Conservation (phyloP, 768 basidiomycete genomes). For the Trametes villosa region DNA sequence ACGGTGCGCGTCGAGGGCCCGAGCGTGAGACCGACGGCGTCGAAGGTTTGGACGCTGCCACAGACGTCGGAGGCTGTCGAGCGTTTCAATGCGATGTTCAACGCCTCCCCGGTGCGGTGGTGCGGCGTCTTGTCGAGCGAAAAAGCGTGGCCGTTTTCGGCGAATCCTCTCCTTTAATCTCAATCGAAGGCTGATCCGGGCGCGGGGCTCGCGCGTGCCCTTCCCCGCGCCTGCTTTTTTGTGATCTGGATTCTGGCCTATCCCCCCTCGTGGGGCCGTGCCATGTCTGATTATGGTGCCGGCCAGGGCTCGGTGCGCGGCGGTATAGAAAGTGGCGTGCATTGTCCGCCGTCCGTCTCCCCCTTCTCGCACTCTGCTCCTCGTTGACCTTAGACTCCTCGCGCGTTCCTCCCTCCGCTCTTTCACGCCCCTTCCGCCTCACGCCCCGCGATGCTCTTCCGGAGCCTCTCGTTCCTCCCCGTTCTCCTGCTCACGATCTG, state of each 20-base stretch:
- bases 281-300: conserved; percentile 11
- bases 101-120: background rate
- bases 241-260: conserved; percentile 11
- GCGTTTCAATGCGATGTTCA: background rate
- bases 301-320: background rate
- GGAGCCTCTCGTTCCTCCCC: conserved; percentile 1
- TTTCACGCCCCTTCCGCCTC: background rate
- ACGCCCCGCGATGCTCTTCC: conserved; percentile 9
- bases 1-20: conserved; percentile 5
- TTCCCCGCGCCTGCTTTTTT: conserved; percentile 4
- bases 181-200: conserved; percentile 9
- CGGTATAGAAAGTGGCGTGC: conserved; percentile 1
- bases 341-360: background rate
- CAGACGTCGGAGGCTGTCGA: background rate
- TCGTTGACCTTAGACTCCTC: background rate
- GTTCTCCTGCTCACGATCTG: background rate
- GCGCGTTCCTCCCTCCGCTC: conserved; percentile 4
- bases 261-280: conserved; percentile 19
- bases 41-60: background rate
- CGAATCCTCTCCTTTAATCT: conserved; percentile 3
- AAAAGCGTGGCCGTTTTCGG: conserved; percentile 2
- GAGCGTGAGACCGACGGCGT: background rate
- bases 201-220: conserved; percentile 9
- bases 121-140: background rate
- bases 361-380: background rate